phyloP scores from a whole-genome alignment of 2,329 filamentous ascomycete species.

The Aspergillus thermomutatus region DNA sequence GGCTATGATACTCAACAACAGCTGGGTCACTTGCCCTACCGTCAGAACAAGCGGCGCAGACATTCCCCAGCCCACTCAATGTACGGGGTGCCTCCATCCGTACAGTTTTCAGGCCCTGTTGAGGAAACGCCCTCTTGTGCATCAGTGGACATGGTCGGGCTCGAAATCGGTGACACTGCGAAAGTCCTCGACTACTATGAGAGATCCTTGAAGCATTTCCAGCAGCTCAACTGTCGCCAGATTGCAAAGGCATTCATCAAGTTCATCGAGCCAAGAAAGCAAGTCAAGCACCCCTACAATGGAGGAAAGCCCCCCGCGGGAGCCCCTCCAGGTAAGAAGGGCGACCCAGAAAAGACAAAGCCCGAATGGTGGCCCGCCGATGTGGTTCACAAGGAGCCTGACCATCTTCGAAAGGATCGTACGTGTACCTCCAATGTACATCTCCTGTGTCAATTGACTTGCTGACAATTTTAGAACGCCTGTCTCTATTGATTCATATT shows the following conservation, averaged over 20 bases:
- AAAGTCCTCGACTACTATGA: conserved; percentile 40
- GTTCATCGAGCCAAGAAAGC: conserved; percentile 46
- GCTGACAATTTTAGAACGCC: conserved; percentile 26
- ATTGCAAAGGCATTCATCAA: conserved; percentile 48
- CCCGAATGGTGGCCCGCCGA: conserved; percentile 45
- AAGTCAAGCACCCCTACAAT: conserved; percentile 49
- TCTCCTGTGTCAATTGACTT: not conserved
- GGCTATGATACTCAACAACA: conserved; percentile 8
- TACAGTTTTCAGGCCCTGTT: conserved; percentile 21
- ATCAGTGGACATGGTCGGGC: conserved; percentile 24
- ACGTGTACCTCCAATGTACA: conserved; percentile 15
- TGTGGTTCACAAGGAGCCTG: conserved; percentile 48
- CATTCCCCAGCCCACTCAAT: conserved; percentile 15
- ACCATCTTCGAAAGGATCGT: conserved; percentile 48
- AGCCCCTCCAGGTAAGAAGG: conserved; percentile 35
- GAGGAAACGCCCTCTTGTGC: conserved; percentile 19
- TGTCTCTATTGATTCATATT: conserved; percentile 40
- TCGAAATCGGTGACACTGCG: conserved; percentile 38
- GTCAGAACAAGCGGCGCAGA: conserved; percentile 30
- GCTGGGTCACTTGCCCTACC: conserved; percentile 12
- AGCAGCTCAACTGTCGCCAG: conserved; percentile 45
- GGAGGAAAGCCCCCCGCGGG: conserved; percentile 37
- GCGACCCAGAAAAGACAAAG: conserved; percentile 44
- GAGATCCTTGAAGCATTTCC: conserved; percentile 40
- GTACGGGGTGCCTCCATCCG: conserved; percentile 16